Base-by-base conservation (phyloP, 1,284 basidiomycete species). In the Papiliotrema nemorosa region DNA sequence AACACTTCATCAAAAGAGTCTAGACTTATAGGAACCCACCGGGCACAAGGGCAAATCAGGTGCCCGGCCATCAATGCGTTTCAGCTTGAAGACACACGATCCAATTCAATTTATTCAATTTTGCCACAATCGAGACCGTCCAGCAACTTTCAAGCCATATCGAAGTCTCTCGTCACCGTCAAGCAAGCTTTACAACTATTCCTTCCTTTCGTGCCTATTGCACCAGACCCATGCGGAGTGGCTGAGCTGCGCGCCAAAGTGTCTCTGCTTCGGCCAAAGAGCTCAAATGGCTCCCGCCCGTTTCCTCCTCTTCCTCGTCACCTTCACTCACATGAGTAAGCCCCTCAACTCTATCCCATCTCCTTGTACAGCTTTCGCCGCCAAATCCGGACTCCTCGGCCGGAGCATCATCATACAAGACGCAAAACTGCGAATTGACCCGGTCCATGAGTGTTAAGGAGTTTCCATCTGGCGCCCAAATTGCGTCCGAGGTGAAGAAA, bases 401-500 rank as follows among this genome's bases (percentile, higher is more conserved):
- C 16, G 49, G 52, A 18, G 38, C 51, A n/a, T 47, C 37, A 21
- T 64, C 61, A 53, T 72, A 72, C 16, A 72, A 37, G 3, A 72
- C n/a, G 43, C 67, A 68, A 49, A 67, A 70, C 37, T 61, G 58
- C 2, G 47, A 25, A 12, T 48, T 56, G 3, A 21, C 0, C 27
- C 44, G 54, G 41, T 60, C 66, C 16, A 53, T 55, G 1, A 73
- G 49, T 1, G 58, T 62, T 3, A 65, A 42, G 4, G 63, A 52
- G 0, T 34, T 47, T 0, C 70, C 69, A 24, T 73, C 70, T 0
- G 67, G 69, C 2, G 70, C 54, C 61, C 62, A 73, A 0, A 53
- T 31, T 6, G 64, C 36, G 14, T 59, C 55, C 0, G 22, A 25
- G 0, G 62, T 58, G 2, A 45, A 31, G 33, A 72, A 66, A 9